Conservation (phyloP, 2,329 filamentous ascomycete genomes). For the Ceratocystis smalleyi region DNA sequence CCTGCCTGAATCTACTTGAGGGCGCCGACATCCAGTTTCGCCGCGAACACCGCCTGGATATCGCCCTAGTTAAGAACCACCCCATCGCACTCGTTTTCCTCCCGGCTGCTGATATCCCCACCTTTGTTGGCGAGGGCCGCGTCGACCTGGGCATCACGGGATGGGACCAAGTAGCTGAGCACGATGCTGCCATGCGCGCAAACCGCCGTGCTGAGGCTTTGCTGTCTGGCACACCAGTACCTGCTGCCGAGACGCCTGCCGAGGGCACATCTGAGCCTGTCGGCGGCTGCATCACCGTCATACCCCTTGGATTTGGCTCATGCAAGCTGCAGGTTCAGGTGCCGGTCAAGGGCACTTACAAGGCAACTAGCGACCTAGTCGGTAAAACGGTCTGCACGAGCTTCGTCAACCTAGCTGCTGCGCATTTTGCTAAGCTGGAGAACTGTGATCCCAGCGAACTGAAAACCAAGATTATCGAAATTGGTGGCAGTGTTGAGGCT, state of each 20-base stretch:
- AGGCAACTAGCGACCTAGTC: constrained; percentile 58
- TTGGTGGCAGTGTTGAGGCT: constrained; percentile 93
- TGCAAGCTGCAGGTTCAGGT: constrained; percentile 97
- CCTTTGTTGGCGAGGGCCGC: constrained; percentile 86
- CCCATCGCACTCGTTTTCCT: constrained; percentile 93
- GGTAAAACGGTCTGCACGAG: constrained; percentile 92
- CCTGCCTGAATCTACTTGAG: constrained; percentile 75
- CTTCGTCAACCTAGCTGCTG: constrained; percentile 69
- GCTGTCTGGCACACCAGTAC: constrained; percentile 22
- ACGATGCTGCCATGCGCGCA: constrained; percentile 50
- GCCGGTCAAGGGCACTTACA: constrained; percentile 64
- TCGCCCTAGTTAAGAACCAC: constrained; percentile 93
- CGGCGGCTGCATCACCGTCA: constrained; percentile 62
- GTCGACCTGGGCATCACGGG: constrained; percentile 93
- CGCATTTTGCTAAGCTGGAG: constrained; percentile 75
- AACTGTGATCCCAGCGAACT: constrained; percentile 25
- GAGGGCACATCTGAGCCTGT: constrained; percentile 29
- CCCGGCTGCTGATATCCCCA: constrained; percentile 90
- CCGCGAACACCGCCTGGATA: constrained; percentile 86
- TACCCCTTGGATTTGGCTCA: constrained; percentile 78
- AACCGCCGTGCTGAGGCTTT: constrained; percentile 35
- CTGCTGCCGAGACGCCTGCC: constrained; percentile 10
- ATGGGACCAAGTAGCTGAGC: constrained; percentile 79
- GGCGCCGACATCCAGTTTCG: constrained; percentile 95
- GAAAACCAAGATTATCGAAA: constrained; percentile 77